These are phyloP conservation scores for Arachis hypogaea DNA, from an alignment of 306 rosid species.

Conservation along the genomic window DNA sequence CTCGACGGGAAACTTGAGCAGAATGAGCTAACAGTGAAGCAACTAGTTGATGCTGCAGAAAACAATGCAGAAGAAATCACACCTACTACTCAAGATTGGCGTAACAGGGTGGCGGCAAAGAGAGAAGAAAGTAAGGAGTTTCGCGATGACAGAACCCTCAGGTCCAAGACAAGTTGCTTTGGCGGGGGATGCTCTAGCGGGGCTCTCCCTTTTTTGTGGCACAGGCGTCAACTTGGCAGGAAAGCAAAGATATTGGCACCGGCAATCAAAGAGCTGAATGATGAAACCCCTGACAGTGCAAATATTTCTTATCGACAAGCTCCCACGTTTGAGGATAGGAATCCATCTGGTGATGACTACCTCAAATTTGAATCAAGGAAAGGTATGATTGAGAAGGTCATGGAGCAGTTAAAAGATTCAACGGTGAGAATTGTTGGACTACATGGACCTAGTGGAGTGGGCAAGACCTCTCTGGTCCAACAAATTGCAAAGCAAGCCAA, in stretches of 20 bases:
- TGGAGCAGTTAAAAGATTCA: not conserved
- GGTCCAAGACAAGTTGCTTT: not conserved
- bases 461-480: conserved; percentile 4
- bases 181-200: not conserved
- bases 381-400: not conserved
- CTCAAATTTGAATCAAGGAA: not conserved
- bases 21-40: too few relatives aligned
- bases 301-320: not conserved
- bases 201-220: not conserved
- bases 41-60: not conserved
- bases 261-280: not conserved
- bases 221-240: not conserved
- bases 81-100: not conserved
- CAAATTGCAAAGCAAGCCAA: not conserved
- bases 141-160: not conserved
- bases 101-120: too few relatives aligned
- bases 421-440: not conserved
- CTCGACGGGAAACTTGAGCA: not conserved
- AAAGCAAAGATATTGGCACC: not conserved
- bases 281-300: not conserved
- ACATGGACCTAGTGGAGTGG: conserved; percentile 4
- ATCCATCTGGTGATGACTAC: not conserved
- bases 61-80: not conserved
- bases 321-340: not conserved
- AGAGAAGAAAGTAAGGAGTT: not conserved